These are phyloP conservation scores for Aphanomyces cochlioides DNA, from an alignment of 352 stramenopile species.

Conservation along the genomic window DNA sequence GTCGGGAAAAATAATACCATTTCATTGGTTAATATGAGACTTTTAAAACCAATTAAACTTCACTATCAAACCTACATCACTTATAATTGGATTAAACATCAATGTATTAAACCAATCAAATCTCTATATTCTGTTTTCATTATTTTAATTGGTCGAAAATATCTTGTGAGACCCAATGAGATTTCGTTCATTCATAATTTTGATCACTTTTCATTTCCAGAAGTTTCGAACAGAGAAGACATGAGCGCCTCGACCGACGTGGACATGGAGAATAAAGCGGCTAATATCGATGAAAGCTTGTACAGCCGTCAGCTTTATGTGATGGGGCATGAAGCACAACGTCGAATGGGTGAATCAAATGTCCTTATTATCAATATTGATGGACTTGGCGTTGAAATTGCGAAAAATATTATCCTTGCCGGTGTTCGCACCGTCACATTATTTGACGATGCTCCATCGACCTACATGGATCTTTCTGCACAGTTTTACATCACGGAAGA, in stretches of 20 bases:
- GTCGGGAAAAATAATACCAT: no score
- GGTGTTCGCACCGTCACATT: slow-evolving; percentile 94
- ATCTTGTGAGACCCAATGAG: no score
- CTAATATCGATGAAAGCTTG: slow-evolving; percentile 68
- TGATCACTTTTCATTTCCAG: slow-evolving; percentile 7
- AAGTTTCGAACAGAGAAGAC: slow-evolving; percentile 15
- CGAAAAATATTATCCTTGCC: slow-evolving; percentile 98
- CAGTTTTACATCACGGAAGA: slow-evolving; percentile 95
- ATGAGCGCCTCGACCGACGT: slow-evolving; percentile 11
- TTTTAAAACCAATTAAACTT: no score
- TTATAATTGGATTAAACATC: no score
- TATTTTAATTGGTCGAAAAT: no score
- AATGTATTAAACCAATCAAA: no score
- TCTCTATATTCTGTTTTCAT: no score
- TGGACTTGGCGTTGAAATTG: slow-evolving; percentile 95
- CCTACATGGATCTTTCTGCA: slow-evolving; percentile 85
- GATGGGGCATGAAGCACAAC: slow-evolving; percentile 98
- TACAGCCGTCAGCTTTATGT: slow-evolving; percentile 98
- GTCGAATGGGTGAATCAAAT: slow-evolving; percentile 92
- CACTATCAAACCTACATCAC: no score
- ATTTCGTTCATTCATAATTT: no score
- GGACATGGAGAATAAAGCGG: slow-evolving; percentile 9
- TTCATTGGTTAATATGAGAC: no score
- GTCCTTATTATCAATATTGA: slow-evolving; percentile 95
- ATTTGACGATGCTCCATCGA: slow-evolving; percentile 87